Evolutionary conservation across 257 asterid genomes (phyloP).

Genomic region (Solanum boliviense): DNA sequence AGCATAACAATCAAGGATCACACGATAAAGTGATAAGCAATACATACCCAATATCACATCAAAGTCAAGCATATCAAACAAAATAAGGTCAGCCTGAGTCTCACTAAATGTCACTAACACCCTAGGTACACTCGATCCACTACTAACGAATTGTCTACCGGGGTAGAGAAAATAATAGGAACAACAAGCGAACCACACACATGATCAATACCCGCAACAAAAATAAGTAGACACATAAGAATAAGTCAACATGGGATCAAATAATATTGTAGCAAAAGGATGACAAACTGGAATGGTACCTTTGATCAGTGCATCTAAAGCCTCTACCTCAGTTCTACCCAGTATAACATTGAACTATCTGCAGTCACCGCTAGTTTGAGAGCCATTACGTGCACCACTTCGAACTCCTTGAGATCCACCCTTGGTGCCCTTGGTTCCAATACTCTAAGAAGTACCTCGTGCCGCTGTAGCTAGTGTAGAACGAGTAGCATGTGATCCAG

Average conservation of each 20-base stretch:
- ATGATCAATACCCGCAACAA: too few relatives aligned
- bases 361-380: background rate
- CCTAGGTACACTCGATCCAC: background rate
- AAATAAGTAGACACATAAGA: background rate
- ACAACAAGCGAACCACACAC: background rate
- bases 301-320: background rate
- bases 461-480: too few relatives aligned
- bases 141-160: background rate
- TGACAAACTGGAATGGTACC: background rate
- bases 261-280: too few relatives aligned
- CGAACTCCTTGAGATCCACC: background rate
- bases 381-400: background rate
- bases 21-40: background rate
- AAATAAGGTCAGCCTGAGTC: background rate
- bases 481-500: too few relatives aligned
- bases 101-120: background rate
- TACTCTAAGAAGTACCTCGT: too few relatives aligned
- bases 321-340: background rate
- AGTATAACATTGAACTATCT: background rate
- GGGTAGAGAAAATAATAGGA: background rate
- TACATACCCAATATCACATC: background rate
- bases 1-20: background rate
- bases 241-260: background rate
- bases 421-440: background rate
- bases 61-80: too few relatives aligned